Evolutionary conservation across 495 filamentous ascomycete genomes (phyloP).

Genomic region (Choiromyces venosus): DNA sequence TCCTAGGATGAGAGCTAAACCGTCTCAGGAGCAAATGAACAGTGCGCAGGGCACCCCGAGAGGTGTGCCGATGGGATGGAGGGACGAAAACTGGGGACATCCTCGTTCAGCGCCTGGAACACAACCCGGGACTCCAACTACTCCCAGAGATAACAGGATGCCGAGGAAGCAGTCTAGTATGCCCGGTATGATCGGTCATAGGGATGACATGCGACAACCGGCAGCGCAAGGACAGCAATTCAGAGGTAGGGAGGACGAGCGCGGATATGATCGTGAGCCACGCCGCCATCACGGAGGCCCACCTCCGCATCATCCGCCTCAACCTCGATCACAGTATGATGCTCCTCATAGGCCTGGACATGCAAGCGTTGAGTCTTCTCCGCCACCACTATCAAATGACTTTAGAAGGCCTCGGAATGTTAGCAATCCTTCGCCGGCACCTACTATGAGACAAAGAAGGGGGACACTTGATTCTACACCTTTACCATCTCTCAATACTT

Average conservation of each 20-base stretch:
- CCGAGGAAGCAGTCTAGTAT: slow-evolving; percentile 31
- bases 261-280: not conserved
- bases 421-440: slow-evolving; percentile 25
- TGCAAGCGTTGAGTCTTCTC: not conserved
- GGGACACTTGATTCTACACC: slow-evolving; percentile 31
- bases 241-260: slow-evolving; percentile 20
- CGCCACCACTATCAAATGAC: slow-evolving; percentile 10
- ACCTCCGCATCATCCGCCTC: not conserved
- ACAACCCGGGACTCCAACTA: slow-evolving; percentile 32
- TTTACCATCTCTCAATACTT: slow-evolving; percentile 31
- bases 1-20: slow-evolving; percentile 31
- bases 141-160: slow-evolving; percentile 20
- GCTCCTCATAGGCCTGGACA: not conserved
- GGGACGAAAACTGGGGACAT: slow-evolving; percentile 17
- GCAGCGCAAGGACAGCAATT: slow-evolving; percentile 16
- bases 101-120: slow-evolving; percentile 32
- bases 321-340: not conserved
- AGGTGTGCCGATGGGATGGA: slow-evolving; percentile 42
- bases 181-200: slow-evolving; percentile 31
- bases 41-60: slow-evolving; percentile 23
- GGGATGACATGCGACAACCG: slow-evolving; percentile 23
- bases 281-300: not conserved
- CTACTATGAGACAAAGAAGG: slow-evolving; percentile 33
- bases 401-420: slow-evolving; percentile 28
- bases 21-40: slow-evolving; percentile 34